Percentiles rank a stretch among this genome's conserved stretches.
Evolutionary conservation across 192 early-diverging fungal species (phyloP).

Genomic region (Backusella mclennaniae): DNA sequence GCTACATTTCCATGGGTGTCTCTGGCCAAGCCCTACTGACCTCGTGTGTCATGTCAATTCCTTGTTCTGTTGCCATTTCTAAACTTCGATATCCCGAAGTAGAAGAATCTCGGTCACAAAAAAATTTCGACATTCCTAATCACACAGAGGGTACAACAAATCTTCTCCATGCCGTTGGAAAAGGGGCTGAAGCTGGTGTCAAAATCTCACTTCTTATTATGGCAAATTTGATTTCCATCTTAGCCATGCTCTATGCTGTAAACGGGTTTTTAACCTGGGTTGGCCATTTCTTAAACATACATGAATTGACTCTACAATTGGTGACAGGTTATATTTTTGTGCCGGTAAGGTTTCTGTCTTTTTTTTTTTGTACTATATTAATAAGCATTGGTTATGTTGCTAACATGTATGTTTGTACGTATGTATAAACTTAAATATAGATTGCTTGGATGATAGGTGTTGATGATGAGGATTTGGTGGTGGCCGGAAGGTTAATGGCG

Average conservation of each 20-base stretch:
- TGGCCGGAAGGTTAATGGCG: slow-evolving; percentile 65
- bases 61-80: slow-evolving; percentile 78
- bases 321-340: slow-evolving; percentile 77
- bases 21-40: slow-evolving; percentile 68
- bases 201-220: slow-evolving; percentile 73
- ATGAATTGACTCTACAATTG: slow-evolving; percentile 59
- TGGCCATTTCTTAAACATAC: slow-evolving; percentile 60
- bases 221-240: slow-evolving; percentile 74
- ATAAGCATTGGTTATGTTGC: not conserved
- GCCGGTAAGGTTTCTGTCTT: slow-evolving; percentile 35
- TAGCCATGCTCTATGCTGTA: slow-evolving; percentile 65
- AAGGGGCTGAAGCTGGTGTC: slow-evolving; percentile 81
- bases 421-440: not conserved
- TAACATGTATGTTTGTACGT: not conserved
- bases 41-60: slow-evolving; percentile 92
- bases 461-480: slow-evolving; percentile 39
- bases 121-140: slow-evolving; percentile 57
- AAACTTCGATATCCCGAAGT: slow-evolving; percentile 88
- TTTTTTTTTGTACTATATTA: not conserved
- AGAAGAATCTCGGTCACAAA: slow-evolving; percentile 73
- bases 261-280: slow-evolving; percentile 74
- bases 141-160: slow-evolving; percentile 62
- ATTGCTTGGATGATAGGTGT: slow-evolving; percentile 59
- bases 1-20: slow-evolving; percentile 71
- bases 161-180: slow-evolving; percentile 77